Evolutionary conservation across 2,329 filamentous ascomycete species (phyloP), one percentile per base, ranked within the genome.

Genomic region (Claviceps spartinae): DNA sequence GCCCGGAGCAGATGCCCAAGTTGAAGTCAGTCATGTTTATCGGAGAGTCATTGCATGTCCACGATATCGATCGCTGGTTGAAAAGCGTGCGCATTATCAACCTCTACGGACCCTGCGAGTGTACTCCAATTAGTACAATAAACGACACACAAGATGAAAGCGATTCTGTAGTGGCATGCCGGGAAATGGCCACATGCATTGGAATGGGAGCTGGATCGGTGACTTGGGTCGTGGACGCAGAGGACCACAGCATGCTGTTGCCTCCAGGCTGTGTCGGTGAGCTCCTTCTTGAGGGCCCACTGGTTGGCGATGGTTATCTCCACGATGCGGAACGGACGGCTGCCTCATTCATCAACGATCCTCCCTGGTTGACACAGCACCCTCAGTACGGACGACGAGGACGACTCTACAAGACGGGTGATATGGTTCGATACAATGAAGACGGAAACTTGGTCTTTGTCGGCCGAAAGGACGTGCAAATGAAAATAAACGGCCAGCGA

Each of bases 401-500:
- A 0, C 52, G 54, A 4, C 52, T 56, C 0, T 63, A 63, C n/a
- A 51, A 58, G 0, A 63, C 60, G 0, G 60, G 61, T 0, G 61
- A 63, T n/a, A 48, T 54, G 2, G 60, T 56, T 3, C 56, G 59
- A 0, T 53, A 50, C 22, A 24, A 56, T 3, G 50, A 52, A 1
- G 55, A 61, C 36, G 54, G 57, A 1, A 54, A 56, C 0, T 55
- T 63, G 2, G 59, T 60, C 45, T 62, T 60, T 48, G 53, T 62
- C 16, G 59, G 60, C 0, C 59, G 60, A 8, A 53, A 59, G 18
- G 60, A 62, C 26, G 46, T 49, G 1, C 60, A 62, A 18, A 49
- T 59, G 43, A 62, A 62, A 53, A 55, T 63, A 9, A 50, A 58
- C 3, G 61, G 61, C 18, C 57, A 62, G 41, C 58, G 61, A 6